Base-by-base conservation (phyloP, 2,329 filamentous ascomycete species). In the Fusarium sp. region DNA sequence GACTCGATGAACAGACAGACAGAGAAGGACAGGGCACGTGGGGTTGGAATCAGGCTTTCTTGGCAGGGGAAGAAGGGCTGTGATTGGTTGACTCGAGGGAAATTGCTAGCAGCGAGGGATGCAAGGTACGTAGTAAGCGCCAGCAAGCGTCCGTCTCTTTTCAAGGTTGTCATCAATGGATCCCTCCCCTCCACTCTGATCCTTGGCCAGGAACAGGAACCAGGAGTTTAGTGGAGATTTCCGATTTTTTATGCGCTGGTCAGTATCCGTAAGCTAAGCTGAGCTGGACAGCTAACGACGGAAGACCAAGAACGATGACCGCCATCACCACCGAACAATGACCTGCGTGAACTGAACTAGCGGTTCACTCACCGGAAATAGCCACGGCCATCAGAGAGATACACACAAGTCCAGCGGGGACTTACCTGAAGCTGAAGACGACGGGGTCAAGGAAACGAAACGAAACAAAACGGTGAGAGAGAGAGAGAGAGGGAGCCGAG, bases 341-440 rank as follows among this genome's bases (percentile, higher is more conserved):
- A 64, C 22, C 61, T 56, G 31, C 10, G 24, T 37, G 52, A 48
- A 22, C 63, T 65, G 63, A 65, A 59, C 63, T 65, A 65, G 52
- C 41, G 22, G 52, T 35, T 57, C 14, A 60, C 57, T 65, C 66
- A 75, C 72, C 72, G 58, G 43, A 75, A 63, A 35, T 35, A 37
- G 31, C 22, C 31, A 24, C 11, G 20, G 61, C 48, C 62, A 58
- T 56, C 27, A 37, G 14, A 37, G n/a, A 39, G 43, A 65, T 59
- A 27, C 54, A 27, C 54, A 72, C 41, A 35, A 29, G 24, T 52
- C 11, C 16, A 20, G 37, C 35, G 62, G 65, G 45, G 39, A 50
- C 37, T 41, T 41, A 69, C 76, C 74, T 73, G 76, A 76, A 76
- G 68, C 67, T 68, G 73, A 63, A 62, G 48, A 72, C 22, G 20